Base-by-base conservation (phyloP, 1,284 basidiomycete genomes). In the Earliella scabrosa region DNA sequence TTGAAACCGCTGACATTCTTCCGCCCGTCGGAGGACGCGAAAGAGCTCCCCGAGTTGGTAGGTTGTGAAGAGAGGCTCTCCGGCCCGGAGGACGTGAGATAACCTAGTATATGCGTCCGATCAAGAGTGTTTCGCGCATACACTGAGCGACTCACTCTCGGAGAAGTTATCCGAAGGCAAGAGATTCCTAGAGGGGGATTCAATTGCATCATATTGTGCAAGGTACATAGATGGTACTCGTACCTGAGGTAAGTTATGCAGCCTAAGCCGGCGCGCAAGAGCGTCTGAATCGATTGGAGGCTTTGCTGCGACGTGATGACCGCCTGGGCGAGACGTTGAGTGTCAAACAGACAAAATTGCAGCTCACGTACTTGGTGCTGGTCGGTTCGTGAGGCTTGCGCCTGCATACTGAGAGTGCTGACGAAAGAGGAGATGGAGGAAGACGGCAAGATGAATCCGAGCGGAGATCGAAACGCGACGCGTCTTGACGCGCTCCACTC, bases 241-340 rank as follows among this genome's bases (percentile, higher is more conserved):
- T n/a, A 86, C 90, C 90, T 82, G 50, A 93, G 72, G 68, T 86
- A 93, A 20, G 88, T 82, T 53, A 93, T 89, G 58, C 89, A 90
- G 1, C 88, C 90, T 44, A 93, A 70, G 8, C 89, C 87, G 10
- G 91, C 88, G 61, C 78, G 78, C 14, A 93, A 71, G 40, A 93
- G 76, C 7, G 88, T 88, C 67, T 90, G 82, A 9, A 91, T 81
- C 24, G 84, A 84, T 44, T 80, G 78, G 50, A 89, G 71, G 63
- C 88, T 90, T 61, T 88, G 86, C 11, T 77, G 75, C 4, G 80
- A 79, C 13, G 79, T 88, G 24, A 85, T 79, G 10, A 75, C 68
- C 65, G 84, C 73, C 71, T 73, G 41, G 18, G n/a, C 39, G 2
- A 7, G 38, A 23, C 52, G 52, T 40, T 51, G 38, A 34, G 21